Evolutionary conservation across 202 grass and related monocot species (phyloP), one percentile per base, ranked within the genome.

Genomic region (Zizania palustris): DNA sequence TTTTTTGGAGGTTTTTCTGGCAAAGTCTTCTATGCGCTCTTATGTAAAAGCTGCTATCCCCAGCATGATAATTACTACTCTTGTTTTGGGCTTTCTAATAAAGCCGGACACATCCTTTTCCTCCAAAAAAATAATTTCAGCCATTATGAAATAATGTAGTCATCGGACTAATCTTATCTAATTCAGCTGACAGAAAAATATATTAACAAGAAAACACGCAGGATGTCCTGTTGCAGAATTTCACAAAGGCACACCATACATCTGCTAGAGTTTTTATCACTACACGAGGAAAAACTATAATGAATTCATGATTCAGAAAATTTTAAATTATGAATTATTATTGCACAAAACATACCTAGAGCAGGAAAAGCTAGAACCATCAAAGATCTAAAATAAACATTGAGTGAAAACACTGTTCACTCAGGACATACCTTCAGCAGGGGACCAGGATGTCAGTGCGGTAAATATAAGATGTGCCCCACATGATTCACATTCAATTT

Each of bases 401-500:
- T 28, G 2, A 28, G 28, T 28, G 28, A 28, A 28, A 28, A 76
- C 57, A 14, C 39, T 33, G 11, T 37, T 77, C 45, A 63, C 3
- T 72, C 7, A 14, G 38, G 44, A 45, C 71, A 87, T 87, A 92
- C 96, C 87, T 95, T 95, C 96, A 76, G 96, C 87, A 64, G 88
- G 71, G 45, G 87, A 92, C 86, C 94, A 93, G 34, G 88, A 90
- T 66, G 85, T 81, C 69, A 87, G 46, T 75, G 81, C 67, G 46
- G 80, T 83, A 83, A 94, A 99, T 34, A 85, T 89, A 76, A 99
- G 96, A 45, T 91, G 81, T 76, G 90, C 85, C 35, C 90, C 88
- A 74, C 96, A 99, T 43, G 90, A 89, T 71, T 93, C 90, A 7
- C 96, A 99, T 71, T 93, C 87, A 87, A 99, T 96, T 86, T 85